Conservation (phyloP, 2,329 filamentous ascomycete species). For the Xylaria arbuscula region DNA sequence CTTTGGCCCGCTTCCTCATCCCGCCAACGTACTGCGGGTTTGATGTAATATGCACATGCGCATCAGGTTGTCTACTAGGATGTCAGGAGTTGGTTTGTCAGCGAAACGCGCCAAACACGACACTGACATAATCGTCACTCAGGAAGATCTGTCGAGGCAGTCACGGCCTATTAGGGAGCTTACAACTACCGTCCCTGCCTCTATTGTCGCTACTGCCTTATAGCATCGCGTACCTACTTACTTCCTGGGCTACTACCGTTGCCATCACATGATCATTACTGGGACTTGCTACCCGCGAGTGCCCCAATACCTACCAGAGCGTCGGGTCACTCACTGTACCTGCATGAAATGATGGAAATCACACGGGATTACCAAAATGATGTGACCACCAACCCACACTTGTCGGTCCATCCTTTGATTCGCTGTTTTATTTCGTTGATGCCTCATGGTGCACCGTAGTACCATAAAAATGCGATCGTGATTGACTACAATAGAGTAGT, state of each 20-base stretch:
- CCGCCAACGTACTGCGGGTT: neutral
- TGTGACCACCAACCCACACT: neutral
- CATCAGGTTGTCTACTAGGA: conserved; percentile 14
- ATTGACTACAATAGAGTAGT: no score
- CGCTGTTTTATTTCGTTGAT: no score
- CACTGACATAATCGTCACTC: neutral
- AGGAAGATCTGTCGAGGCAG: neutral
- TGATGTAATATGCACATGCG: neutral
- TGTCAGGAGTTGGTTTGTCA: neutral
- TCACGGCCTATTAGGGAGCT: neutral
- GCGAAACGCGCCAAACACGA: neutral
- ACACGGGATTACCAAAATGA: neutral
- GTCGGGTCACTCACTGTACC: neutral
- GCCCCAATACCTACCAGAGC: neutral
- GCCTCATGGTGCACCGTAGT: no score
- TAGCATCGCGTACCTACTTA: neutral
- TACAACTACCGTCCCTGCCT: neutral
- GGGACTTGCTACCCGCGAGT: neutral
- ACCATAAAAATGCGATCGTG: no score
- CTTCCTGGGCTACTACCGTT: neutral
- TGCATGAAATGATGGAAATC: neutral
- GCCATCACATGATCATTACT: neutral
- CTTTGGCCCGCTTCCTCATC: conserved; percentile 28
- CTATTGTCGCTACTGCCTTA: neutral
- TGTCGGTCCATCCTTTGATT: neutral